Evolutionary conservation across 1,284 basidiomycete genomes (phyloP).

Genomic region (Apiotrichum sp.): DNA sequence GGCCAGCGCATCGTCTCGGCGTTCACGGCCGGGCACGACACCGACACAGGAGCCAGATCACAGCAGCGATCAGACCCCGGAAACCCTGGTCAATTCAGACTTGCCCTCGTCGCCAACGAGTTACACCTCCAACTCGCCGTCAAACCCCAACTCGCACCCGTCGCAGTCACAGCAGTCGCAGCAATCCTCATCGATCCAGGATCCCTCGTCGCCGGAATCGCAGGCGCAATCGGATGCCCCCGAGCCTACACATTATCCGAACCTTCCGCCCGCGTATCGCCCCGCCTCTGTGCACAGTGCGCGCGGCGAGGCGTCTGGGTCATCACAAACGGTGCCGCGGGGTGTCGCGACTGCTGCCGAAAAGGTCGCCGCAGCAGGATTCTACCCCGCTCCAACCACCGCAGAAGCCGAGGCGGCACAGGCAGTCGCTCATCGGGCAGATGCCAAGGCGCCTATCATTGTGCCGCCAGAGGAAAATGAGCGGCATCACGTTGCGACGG

Average conservation of each 20-base stretch:
- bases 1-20: background rate
- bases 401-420: slow-evolving; percentile 41
- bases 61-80: background rate
- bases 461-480: slow-evolving; percentile 10
- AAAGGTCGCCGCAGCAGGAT: slow-evolving; percentile 39
- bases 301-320: background rate
- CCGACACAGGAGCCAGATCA: background rate
- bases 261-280: slow-evolving; percentile 43
- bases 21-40: background rate
- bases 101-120: background rate
- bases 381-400: slow-evolving; percentile 45
- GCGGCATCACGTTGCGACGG: slow-evolving; percentile 41
- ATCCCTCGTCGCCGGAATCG: background rate
- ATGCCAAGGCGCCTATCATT: slow-evolving; percentile 31
- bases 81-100: background rate
- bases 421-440: slow-evolving; percentile 32
- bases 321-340: slow-evolving; percentile 8
- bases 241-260: slow-evolving; percentile 5
- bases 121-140: background rate
- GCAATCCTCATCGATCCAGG: background rate
- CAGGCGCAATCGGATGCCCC: background rate
- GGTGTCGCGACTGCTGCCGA: slow-evolving; percentile 18
- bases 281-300: slow-evolving; percentile 31
- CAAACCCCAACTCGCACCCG: too few relatives aligned
- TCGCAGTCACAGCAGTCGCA: background rate